A percentile compares a stretch with the other conserved stretches of the same genome.
Conservation (phyloP, 1,284 basidiomycete species). For the Leccinum variabile region DNA sequence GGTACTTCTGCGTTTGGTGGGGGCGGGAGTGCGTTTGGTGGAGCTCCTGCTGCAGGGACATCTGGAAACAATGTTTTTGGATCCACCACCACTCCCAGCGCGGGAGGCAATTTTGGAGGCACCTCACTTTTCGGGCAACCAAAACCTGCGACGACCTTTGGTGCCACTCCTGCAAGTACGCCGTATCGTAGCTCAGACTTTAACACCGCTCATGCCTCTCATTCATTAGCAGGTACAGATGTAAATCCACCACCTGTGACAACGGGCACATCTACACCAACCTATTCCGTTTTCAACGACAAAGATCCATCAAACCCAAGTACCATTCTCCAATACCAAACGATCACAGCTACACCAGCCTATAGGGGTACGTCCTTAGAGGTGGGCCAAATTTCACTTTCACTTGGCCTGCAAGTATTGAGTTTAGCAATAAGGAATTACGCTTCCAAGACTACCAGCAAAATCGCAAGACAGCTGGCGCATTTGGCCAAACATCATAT, state of each 20-base stretch:
- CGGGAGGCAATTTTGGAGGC: conserved; percentile 41
- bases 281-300: conserved; percentile 54
- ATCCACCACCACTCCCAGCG: conserved; percentile 30
- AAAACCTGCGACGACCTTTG: conserved; percentile 53
- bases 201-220: conserved; percentile 16
- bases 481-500: conserved; percentile 45
- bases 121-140: conserved; percentile 46
- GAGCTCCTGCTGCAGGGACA: conserved; percentile 26
- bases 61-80: conserved; percentile 49
- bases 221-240: conserved; percentile 34
- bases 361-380: conserved; percentile 74
- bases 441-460: conserved; percentile 74
- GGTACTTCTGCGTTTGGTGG: conserved; percentile 43
- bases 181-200: conserved; percentile 2
- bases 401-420: background rate
- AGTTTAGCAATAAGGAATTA: conserved; percentile 54
- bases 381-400: conserved; percentile 39
- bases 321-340: conserved; percentile 62
- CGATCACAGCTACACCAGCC: conserved; percentile 69
- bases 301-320: conserved; percentile 52
- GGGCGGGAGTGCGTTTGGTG: conserved; percentile 36
- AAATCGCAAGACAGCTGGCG: conserved; percentile 66
- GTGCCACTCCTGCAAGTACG: conserved; percentile 41
- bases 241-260: conserved; percentile 49
- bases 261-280: conserved; percentile 62